Evolutionary conservation across 2,329 filamentous ascomycete species (phyloP).

Genomic region (Acephala macrosclerotiorum): DNA sequence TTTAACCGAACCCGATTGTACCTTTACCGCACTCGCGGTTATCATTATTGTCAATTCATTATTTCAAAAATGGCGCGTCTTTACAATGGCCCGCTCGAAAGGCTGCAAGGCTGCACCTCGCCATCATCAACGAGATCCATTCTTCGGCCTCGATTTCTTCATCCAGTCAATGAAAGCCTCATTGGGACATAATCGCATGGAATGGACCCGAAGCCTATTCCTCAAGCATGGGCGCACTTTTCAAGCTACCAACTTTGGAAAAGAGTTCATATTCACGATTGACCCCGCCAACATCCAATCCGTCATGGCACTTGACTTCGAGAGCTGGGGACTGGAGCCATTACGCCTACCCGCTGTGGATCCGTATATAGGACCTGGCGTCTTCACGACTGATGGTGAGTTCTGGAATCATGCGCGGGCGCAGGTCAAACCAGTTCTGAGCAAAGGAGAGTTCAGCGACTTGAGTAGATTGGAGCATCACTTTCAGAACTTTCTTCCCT

Average conservation of each 20-base stretch:
- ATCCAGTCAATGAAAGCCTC: background rate
- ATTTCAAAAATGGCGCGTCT: background rate
- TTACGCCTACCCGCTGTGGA: background rate
- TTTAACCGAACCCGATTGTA: too few species aligned
- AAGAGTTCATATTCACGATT: conserved; percentile 1
- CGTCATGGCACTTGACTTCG: conserved; percentile 1
- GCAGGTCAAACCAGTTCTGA: background rate
- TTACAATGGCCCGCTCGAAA: background rate
- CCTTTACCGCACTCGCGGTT: background rate
- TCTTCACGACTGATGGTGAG: background rate
- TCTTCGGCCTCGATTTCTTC: background rate
- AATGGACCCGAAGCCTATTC: background rate
- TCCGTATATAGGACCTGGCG: conserved; percentile 1
- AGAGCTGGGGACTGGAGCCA: background rate
- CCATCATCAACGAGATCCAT: background rate
- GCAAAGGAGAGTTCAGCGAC: conserved; percentile 1
- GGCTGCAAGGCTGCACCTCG: background rate
- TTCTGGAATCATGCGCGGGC: background rate
- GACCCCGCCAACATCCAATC: background rate
- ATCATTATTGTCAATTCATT: background rate
- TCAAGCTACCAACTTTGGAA: background rate
- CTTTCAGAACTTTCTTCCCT: background rate
- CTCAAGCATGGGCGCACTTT: background rate
- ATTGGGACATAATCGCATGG: background rate
- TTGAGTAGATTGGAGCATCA: conserved; percentile 1